These are phyloP conservation scores for Plectosphaerella sp. DNA, from an alignment of 2,329 filamentous ascomycete species.

Conservation along the genomic window DNA sequence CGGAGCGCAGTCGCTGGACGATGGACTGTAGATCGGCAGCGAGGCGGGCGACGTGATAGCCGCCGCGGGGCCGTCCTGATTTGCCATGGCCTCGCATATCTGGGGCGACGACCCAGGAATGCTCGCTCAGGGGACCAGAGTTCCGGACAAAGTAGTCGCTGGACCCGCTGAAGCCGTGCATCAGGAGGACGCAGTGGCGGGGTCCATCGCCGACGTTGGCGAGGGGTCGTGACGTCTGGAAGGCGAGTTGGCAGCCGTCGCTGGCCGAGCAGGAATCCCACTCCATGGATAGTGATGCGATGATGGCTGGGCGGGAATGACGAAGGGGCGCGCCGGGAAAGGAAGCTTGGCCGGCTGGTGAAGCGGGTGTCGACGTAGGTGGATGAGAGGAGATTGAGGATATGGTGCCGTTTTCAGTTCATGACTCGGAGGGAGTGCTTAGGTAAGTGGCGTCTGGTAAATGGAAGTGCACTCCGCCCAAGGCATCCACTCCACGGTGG, in stretches of 20 bases:
- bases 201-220: neutral
- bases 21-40: slow-evolving; percentile 29
- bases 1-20: slow-evolving; percentile 18
- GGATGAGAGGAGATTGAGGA: neutral
- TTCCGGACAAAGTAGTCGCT: slow-evolving; percentile 32
- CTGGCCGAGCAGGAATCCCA: slow-evolving; percentile 21
- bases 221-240: slow-evolving; percentile 27
- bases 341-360: neutral
- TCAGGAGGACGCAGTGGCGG: slow-evolving; percentile 24
- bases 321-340: neutral
- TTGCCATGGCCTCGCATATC: slow-evolving; percentile 34
- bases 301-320: neutral
- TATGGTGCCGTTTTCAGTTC: neutral
- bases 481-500: too few species aligned
- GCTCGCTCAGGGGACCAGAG: slow-evolving; percentile 16
- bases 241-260: slow-evolving; percentile 27
- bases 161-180: slow-evolving; percentile 37
- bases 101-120: slow-evolving; percentile 30
- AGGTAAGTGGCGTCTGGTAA: too few species aligned
- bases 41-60: slow-evolving; percentile 34
- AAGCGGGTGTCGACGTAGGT: neutral
- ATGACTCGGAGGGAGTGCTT: neutral
- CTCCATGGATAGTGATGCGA: slow-evolving; percentile 17
- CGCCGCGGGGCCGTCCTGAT: slow-evolving; percentile 23
- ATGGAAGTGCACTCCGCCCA: too few species aligned